Evolutionary conservation across 2,329 filamentous ascomycete genomes (phyloP).

Genomic region (Ophiostoma perfectum): DNA sequence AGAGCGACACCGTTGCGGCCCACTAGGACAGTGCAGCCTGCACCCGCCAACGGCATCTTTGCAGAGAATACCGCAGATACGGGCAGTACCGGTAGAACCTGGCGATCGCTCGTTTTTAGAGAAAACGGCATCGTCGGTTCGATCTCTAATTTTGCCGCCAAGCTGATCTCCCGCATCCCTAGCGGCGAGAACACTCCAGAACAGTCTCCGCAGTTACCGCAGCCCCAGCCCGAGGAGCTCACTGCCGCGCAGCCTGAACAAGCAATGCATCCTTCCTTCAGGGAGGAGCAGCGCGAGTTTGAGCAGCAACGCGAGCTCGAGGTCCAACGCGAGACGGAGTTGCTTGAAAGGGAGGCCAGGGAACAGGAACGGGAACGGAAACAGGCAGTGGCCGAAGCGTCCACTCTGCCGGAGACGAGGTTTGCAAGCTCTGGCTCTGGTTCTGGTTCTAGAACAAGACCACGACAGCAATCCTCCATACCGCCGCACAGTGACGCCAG

Average conservation of each 20-base stretch:
- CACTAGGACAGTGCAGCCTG: slow-evolving; percentile 5
- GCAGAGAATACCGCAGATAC: neutral
- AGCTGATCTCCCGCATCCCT: slow-evolving; percentile 18
- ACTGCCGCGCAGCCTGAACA: neutral
- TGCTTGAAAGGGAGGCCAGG: neutral
- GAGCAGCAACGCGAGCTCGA: neutral
- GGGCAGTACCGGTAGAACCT: slow-evolving; percentile 14
- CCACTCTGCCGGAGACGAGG: neutral
- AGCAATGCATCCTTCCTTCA: neutral
- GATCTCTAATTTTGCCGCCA: slow-evolving; percentile 23
- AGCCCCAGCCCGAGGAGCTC: neutral
- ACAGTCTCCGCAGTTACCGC: neutral
- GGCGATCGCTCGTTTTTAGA: slow-evolving; percentile 23
- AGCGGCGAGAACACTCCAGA: neutral
- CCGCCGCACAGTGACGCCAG: slow-evolving; percentile 18
- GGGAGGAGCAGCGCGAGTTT: neutral
- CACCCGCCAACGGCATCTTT: slow-evolving; percentile 12
- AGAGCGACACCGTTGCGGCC: neutral
- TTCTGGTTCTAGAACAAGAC: too few relatives aligned
- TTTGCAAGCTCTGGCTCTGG: neutral
- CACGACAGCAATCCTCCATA: neutral
- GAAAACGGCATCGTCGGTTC: slow-evolving; percentile 23
- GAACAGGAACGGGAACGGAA: neutral
- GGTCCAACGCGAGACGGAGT: slow-evolving; percentile 20
- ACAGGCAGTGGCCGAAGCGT: neutral